phyloP scores from a whole-genome alignment of 345 rosid genomes.

The Kandelia obovata region DNA sequence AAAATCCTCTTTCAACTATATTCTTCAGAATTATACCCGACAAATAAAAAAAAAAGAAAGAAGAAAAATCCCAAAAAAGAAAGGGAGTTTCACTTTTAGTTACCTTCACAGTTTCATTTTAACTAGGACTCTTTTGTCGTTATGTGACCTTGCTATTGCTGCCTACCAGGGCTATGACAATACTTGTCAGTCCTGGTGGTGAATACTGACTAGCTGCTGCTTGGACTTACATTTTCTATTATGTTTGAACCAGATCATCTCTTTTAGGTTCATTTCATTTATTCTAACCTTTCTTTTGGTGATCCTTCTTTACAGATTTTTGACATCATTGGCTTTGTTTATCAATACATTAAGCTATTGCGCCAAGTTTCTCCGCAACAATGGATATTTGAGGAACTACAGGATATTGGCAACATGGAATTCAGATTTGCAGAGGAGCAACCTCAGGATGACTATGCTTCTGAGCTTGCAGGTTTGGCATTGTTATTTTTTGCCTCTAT shows the following conservation, averaged over 20 bases:
- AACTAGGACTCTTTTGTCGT: not conserved
- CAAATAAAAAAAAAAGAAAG: too few species aligned
- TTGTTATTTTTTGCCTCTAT: conserved; percentile 14
- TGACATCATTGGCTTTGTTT: conserved; percentile 74
- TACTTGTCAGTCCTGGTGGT: not conserved
- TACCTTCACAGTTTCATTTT: not conserved
- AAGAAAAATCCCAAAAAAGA: too few species aligned
- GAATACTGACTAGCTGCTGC: not conserved
- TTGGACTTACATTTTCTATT: not conserved
- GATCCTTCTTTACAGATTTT: conserved; percentile 45
- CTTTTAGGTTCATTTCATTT: conserved; percentile 12
- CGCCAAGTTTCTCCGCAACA: conserved; percentile 73
- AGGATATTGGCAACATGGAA: conserved; percentile 91
- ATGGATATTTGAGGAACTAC: conserved; percentile 98
- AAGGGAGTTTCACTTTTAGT: not conserved
- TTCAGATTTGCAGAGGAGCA: conserved; percentile 92
- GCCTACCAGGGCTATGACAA: not conserved
- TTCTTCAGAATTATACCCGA: not conserved
- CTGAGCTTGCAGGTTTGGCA: conserved; percentile 80
- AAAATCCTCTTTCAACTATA: too few species aligned
- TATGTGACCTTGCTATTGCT: not conserved
- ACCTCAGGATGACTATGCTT: conserved; percentile 96
- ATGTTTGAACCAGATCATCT: not conserved
- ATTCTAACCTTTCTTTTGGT: not conserved
- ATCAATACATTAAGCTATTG: conserved; percentile 81